Base-by-base conservation (phyloP, 225 moss, liverwort and hornwort species). In the Thuidium tamariscinum region DNA sequence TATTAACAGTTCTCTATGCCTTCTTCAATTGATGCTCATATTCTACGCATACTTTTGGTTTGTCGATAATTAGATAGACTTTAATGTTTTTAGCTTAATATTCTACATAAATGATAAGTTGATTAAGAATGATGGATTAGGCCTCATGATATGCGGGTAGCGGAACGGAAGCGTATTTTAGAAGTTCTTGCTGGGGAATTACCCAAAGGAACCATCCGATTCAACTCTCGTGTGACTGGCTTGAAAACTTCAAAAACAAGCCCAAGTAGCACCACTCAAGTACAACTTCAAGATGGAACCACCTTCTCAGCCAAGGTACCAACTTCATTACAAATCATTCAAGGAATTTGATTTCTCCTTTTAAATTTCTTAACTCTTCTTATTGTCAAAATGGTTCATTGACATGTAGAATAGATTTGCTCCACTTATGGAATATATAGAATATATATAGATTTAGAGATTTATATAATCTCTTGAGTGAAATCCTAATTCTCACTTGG, bases 261-360 rank as follows among this genome's bases (percentile, higher is more conserved):
- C 5, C 13, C 8, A 51, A 51, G 0, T 14, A 0, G 3, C 1
- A 0, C 22, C 4, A 22, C 22, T 8, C 1, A n/a, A 34, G 13
- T 74, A 3, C 22, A 74, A 74, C 74, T 74, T 34, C 34, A 74
- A 2, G 51, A 51, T 74, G 74, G 8, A 5, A 51, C 34, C 2
- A 74, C 19, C 34, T 74, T 8, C 21, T 74, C 1, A 1, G n/a
- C 22, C 7, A 74, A 74, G 51, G 51, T 52, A 74, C 2, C 22
- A 21, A 21, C 5, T 13, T 22, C n/a, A 22, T 22, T n/a, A 2
- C 5, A 0, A 5, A 13, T 51, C 8, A 22, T n/a, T 74, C 3
- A 49, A 74, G 20, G 20, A 49, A 13, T 20, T 49, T 4, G 2
- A 49, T 34, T 3, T 20, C 12, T 74, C 51, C 1, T 8, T 21